Evolutionary conservation across 108 stramenopile genomes (phyloP), one percentile per base, ranked within the genome.

Genomic region (Pseudonitzschia multiseries): DNA sequence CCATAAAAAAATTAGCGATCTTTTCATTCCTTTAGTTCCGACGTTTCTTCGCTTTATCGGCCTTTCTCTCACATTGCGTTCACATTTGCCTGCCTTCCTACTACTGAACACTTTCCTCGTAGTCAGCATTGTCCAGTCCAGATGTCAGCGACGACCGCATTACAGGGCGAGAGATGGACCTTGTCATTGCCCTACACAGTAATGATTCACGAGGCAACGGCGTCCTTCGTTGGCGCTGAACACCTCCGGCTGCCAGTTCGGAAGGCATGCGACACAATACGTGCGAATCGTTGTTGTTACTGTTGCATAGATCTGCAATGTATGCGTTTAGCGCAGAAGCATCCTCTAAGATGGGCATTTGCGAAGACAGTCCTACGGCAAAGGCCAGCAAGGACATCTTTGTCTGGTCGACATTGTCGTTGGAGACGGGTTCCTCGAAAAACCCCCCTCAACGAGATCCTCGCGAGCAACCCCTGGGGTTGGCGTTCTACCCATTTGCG

Each of bases 401-500:
- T 21, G 21, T 17, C 17, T 51, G 50, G n/a, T 10, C 50, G 50
- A 3, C 10, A 51, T 51, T 10, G 1, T 17, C 17, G n/a, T 51
- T 51, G 6, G 26, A 26, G 54, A 10, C 21, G 5, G 13, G 21
- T 8, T 22, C 10, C 8, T 48, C 18, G 8, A 48, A 48, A 48
- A 14, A 10, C 12, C 12, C 46, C 57, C 26, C n/a, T 27, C 57
- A 59, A 6, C 29, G 64, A 65, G 10, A 67, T 67, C 44, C 22
- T 67, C 20, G 66, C 66, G 21, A 67, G 46, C 28, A 67, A 9
- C 2, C 66, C 66, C 28, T 21, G 8, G 14, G 66, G 66, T 26
- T 10, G 21, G 24, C 24, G 24, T 22, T 24, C 22, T 21, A 67
- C 66, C 44, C 44, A 67, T 13, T 48, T 8, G 15, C 66, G 43